Base-by-base conservation (phyloP, 805 yeast species). In the Cyberlindnera samutprakarnensis region DNA sequence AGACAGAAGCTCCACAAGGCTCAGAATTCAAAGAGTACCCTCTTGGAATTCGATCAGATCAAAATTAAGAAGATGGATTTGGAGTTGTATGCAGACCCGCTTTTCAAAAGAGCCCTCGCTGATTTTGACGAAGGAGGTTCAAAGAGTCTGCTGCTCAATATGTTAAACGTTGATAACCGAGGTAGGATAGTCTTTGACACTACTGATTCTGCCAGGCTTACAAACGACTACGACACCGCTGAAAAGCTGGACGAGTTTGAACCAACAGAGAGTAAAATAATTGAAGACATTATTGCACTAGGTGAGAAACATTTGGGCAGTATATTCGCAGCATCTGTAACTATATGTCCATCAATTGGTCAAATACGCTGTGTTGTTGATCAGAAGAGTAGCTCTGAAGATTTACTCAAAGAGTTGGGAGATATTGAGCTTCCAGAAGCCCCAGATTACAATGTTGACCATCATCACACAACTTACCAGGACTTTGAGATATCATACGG, bases 41-140 rank as follows among this genome's bases (percentile, higher is more conserved):
- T 70, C 28, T 74, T 70, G 4, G 64, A 53, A 30, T 78, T 77
- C 50, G 70, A 66, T 2, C 47, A 64, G 6, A 56, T 79, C 10
- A 61, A 55, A 37, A 54, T 75, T 43, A 73, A 71, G 42, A 69
- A 73, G 35, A 54, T 77, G 30, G 86, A 78, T 30, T 73, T 72
- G 49, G 86, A 78, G 45, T 54, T 77, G 15, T 68, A 68, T 22
- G 75, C 79, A 23, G 90, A 82, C 54, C 90, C 90, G 0, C 59
- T 79, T 14, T 78, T 80, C 53, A 77, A 76, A 39, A 77, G 76
- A 45, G 79, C 84, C 1, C 57, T 79, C 28, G 74, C 85, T 0
- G 86, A 78, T 32, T 80, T 78, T 45, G 90, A 81, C 51, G 88
- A 79, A 57, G 88, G 87, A 24, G 90, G 90, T 2, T 78, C 88